Conservation (phyloP, 176 grass and related monocot species). For the Carex cristatella region DNA sequence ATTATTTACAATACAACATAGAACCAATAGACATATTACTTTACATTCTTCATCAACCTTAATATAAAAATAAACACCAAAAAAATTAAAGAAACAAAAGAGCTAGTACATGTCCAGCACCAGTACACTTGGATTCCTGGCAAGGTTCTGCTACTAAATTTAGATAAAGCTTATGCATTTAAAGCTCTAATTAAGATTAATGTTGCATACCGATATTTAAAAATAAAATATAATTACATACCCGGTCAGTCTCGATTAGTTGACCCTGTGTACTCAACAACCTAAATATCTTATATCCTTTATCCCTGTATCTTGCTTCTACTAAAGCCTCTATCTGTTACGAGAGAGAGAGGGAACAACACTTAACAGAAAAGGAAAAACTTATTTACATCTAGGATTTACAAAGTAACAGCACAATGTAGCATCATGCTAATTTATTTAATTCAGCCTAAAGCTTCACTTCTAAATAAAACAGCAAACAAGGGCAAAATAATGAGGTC, state of each 20-base stretch:
- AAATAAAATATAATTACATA: slow-evolving; percentile 37
- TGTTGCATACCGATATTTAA: neutral
- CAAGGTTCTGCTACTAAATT: slow-evolving; percentile 13
- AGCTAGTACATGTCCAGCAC: neutral
- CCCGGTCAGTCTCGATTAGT: slow-evolving; percentile 62
- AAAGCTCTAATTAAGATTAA: slow-evolving; percentile 12
- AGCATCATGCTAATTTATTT: neutral
- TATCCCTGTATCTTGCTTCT: slow-evolving; percentile 63
- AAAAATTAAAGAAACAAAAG: neutral
- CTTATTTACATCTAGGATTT: neutral
- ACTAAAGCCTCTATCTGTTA: slow-evolving; percentile 66
- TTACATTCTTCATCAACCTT: neutral
- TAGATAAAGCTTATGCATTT: slow-evolving; percentile 16
- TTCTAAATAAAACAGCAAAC: neutral
- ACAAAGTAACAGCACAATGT: neutral
- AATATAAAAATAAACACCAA: neutral
- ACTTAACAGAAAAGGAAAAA: neutral
- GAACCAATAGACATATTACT: neutral
- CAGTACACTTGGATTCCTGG: slow-evolving; percentile 5
- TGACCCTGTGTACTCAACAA: slow-evolving; percentile 39
- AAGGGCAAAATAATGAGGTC: neutral
- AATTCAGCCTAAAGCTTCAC: neutral
- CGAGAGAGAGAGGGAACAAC: slow-evolving; percentile 15
- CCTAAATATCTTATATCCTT: slow-evolving; percentile 74
- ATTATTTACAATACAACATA: neutral